Conservation (phyloP, 202 grass and related monocot genomes). For the Cymbopogon flexuosus region DNA sequence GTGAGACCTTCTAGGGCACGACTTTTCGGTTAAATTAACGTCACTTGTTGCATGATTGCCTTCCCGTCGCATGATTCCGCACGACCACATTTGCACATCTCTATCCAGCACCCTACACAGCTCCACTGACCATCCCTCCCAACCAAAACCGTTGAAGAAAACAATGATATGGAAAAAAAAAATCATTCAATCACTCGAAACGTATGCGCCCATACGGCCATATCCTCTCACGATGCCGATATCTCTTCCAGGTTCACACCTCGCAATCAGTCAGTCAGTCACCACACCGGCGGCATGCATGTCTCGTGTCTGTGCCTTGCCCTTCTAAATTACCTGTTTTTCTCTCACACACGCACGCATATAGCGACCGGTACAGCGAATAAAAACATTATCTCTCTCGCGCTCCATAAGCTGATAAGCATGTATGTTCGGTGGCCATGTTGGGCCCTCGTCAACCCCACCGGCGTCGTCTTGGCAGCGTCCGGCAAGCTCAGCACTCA, state of each 20-base stretch:
- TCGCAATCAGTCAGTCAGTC: conserved; percentile 9
- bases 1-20: neutral
- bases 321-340: neutral
- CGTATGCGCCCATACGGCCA: conserved; percentile 10
- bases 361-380: conserved; percentile 31
- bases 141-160: neutral
- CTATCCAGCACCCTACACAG: conserved; percentile 4
- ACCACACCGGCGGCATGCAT: conserved; percentile 15
- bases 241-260: conserved; percentile 31
- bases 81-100: neutral
- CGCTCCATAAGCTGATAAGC: too few relatives aligned
- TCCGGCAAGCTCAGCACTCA: neutral
- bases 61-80: neutral
- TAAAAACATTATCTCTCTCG: conserved; percentile 18
- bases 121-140: neutral
- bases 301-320: neutral
- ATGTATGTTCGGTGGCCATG: neutral
- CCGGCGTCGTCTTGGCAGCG: conserved; percentile 5
- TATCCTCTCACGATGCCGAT: neutral
- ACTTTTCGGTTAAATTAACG: neutral
- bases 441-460: conserved; percentile 18
- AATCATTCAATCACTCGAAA: conserved; percentile 1
- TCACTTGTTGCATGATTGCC: neutral
- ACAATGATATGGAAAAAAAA: neutral
- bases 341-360: neutral